Evolutionary conservation across 78 protist species (phyloP).

Genomic region (Ministeria vibrans): DNA sequence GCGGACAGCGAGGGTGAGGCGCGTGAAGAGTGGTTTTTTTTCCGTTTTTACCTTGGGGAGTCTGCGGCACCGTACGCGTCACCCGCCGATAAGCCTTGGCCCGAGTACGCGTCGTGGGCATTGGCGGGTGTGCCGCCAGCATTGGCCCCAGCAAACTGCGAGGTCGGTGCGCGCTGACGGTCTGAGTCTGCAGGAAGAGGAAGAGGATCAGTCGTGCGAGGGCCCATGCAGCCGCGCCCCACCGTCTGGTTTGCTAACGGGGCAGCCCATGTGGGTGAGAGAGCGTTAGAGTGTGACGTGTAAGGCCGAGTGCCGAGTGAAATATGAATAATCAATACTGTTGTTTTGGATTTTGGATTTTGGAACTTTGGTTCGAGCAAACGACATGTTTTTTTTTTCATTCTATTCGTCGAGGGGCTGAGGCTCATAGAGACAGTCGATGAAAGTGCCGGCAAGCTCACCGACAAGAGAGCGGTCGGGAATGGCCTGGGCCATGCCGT

Average conservation of each 20-base stretch:
- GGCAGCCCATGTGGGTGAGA: too few relatives aligned
- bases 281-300: background rate
- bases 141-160: background rate
- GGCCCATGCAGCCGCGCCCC: too few relatives aligned
- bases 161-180: too few relatives aligned
- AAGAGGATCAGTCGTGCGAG: too few relatives aligned
- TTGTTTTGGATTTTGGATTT: background rate
- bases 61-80: background rate
- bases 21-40: background rate
- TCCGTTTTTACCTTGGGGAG: background rate
- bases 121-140: background rate
- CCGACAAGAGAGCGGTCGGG: constrained; percentile 23
- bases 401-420: background rate
- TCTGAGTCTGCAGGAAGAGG: too few relatives aligned
- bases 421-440: background rate
- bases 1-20: background rate
- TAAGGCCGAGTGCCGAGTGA: background rate
- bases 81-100: background rate
- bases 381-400: background rate
- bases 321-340: background rate
- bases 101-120: background rate
- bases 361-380: background rate
- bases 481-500: constrained; percentile 31
- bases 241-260: too few relatives aligned
- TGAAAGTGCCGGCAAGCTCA: background rate